Conservation (phyloP, 148 eudicot species). For the Spergularia bocconei region DNA sequence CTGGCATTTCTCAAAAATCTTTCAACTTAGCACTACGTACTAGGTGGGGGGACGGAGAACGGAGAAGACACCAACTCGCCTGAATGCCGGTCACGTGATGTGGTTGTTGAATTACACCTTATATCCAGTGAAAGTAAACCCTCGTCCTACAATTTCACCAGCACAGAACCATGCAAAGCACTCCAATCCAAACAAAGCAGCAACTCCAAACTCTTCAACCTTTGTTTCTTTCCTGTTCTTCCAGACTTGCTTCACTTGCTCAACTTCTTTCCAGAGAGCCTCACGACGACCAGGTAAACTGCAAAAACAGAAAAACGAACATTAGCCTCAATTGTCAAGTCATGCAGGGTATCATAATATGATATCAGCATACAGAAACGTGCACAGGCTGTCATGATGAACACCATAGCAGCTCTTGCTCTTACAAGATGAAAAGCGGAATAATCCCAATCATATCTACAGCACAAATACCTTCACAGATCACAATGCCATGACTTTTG, state of each 20-base stretch:
- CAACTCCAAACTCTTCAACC: slow-evolving; percentile 51
- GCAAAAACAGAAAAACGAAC: slow-evolving; percentile 12
- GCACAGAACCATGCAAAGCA: slow-evolving; percentile 71
- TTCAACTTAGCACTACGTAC: slow-evolving; percentile 23
- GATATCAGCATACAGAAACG: not conserved
- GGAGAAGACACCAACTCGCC: slow-evolving; percentile 21
- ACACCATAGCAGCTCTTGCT: no score
- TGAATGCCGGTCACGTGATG: slow-evolving; percentile 19
- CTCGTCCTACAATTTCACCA: slow-evolving; percentile 66
- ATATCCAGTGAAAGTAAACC: slow-evolving; percentile 64
- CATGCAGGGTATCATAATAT: not conserved
- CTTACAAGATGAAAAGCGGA: no score
- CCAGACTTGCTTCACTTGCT: slow-evolving; percentile 50
- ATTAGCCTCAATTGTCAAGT: not conserved
- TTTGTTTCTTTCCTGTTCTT: slow-evolving; percentile 53
- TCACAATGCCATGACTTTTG: no score
- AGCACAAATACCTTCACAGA: no score
- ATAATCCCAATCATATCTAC: no score
- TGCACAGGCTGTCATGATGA: not conserved
- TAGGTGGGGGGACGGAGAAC: slow-evolving; percentile 20
- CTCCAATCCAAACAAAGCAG: slow-evolving; percentile 67
- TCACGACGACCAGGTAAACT: slow-evolving; percentile 62
- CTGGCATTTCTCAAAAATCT: slow-evolving; percentile 32
- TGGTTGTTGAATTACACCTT: slow-evolving; percentile 31
- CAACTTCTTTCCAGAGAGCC: slow-evolving; percentile 56